A percentile compares a stretch with the other conserved stretches of the same genome.
Conservation (phyloP, 2,329 filamentous ascomycete species). For the Trichoderma harzianum region DNA sequence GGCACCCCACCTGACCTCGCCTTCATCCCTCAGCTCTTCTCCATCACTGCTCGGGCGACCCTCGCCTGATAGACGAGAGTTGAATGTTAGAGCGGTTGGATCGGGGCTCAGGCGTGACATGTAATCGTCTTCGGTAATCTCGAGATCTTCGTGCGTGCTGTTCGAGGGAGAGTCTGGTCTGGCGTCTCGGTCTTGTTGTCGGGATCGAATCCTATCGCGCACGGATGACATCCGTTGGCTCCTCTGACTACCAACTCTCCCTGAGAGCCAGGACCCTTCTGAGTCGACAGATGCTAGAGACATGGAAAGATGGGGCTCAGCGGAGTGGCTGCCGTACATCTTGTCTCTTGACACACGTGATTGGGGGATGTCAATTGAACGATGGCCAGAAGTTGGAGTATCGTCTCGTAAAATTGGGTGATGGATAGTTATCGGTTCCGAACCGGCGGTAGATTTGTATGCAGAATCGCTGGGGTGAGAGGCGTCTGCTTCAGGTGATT, state of each 20-base stretch:
- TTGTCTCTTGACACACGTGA: constrained; percentile 26
- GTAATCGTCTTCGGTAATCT: constrained; percentile 67
- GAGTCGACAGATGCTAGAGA: constrained; percentile 94
- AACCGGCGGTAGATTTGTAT: constrained; percentile 25
- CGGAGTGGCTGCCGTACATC: constrained; percentile 39
- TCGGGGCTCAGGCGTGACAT: constrained; percentile 49
- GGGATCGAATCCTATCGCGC: constrained; percentile 37
- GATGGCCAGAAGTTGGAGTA: constrained; percentile 44
- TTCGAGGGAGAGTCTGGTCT: constrained; percentile 41
- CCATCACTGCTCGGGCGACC: constrained; percentile 59
- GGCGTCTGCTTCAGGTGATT: constrained; percentile 67
- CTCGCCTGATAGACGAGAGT: constrained; percentile 44
- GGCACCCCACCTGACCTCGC: constrained; percentile 51
- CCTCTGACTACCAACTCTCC: constrained; percentile 56
- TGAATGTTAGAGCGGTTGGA: constrained; percentile 25
- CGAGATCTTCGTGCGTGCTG: constrained; percentile 62
- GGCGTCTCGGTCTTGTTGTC: constrained; percentile 27
- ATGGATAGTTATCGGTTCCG: constrained; percentile 24
- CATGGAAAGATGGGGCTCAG: constrained; percentile 67
- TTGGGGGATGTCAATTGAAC: constrained; percentile 32
- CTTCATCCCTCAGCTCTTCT: constrained; percentile 44
- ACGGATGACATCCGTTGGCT: constrained; percentile 47
- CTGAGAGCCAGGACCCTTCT: constrained; percentile 93
- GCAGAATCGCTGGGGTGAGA: constrained; percentile 35
- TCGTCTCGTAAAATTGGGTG: constrained; percentile 39